phyloP scores from a whole-genome alignment of 1,284 basidiomycete species.

The Leccinum griseonigrum region DNA sequence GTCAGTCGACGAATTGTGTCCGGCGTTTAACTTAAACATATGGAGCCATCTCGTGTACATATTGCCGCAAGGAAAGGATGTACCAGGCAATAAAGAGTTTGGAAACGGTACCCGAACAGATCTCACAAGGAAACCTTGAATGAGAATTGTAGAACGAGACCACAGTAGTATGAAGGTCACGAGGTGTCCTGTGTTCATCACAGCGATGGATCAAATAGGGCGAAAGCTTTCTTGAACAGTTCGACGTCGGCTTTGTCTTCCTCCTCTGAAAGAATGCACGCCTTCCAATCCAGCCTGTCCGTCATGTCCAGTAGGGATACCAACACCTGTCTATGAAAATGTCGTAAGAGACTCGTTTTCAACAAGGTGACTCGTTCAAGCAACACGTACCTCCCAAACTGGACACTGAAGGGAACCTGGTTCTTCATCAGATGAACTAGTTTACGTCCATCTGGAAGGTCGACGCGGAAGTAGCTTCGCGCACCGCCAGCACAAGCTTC shows the following conservation, averaged over 20 bases:
- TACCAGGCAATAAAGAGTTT: background rate
- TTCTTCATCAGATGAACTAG: constrained; percentile 84
- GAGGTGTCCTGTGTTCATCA: constrained; percentile 10
- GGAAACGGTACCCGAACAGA: background rate
- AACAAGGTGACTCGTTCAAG: background rate
- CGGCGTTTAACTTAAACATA: too few relatives aligned
- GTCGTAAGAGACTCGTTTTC: background rate
- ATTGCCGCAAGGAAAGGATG: too few relatives aligned
- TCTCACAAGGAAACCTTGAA: background rate
- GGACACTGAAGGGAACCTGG: constrained; percentile 78
- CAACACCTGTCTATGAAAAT: constrained; percentile 64
- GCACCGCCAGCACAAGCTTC: constrained; percentile 49
- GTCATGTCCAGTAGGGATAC: constrained; percentile 70
- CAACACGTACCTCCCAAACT: constrained; percentile 82
- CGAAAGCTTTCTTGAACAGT: constrained; percentile 81
- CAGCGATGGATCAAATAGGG: constrained; percentile 60
- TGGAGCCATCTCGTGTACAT: too few relatives aligned
- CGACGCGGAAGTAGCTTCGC: constrained; percentile 85
- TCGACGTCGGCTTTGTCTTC: constrained; percentile 81
- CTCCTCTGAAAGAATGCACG: constrained; percentile 74
- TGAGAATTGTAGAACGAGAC: background rate
- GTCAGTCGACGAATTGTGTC: too few relatives aligned
- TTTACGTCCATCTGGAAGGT: constrained; percentile 82
- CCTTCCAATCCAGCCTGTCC: constrained; percentile 88
- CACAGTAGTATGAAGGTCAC: background rate